Conservation (phyloP, 2,329 filamentous ascomycete species). For the Clarireedia homoeocarpa region DNA sequence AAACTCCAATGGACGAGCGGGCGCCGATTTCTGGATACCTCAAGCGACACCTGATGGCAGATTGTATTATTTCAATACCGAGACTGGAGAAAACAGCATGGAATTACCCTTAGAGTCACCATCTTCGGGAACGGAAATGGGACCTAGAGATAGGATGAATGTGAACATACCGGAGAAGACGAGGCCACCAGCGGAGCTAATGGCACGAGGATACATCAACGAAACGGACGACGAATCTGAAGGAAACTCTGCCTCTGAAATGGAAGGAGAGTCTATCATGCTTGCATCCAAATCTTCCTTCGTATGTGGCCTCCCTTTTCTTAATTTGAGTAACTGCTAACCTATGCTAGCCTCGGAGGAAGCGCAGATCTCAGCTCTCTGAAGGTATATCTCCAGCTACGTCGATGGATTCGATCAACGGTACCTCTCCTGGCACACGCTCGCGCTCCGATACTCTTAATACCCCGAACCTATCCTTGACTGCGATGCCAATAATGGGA, state of each 20-base stretch:
- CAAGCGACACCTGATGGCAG: conserved; percentile 91
- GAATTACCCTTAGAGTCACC: conserved; percentile 92
- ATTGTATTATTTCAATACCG: conserved; percentile 96
- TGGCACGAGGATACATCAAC: conserved; percentile 72
- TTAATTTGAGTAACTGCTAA: conserved; percentile 18
- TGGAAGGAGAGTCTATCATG: conserved; percentile 70
- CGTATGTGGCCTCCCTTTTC: conserved; percentile 40
- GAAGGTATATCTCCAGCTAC: conserved; percentile 76
- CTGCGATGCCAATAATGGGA: conserved; percentile 23
- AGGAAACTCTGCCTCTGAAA: conserved; percentile 72
- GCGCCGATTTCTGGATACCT: conserved; percentile 96
- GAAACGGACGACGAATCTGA: conserved; percentile 90
- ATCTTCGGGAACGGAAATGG: conserved; percentile 68
- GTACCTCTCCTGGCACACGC: conserved; percentile 50
- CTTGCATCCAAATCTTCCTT: conserved; percentile 60
- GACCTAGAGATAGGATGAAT: conserved; percentile 82
- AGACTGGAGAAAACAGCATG: conserved; percentile 91
- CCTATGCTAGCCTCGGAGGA: conserved; percentile 44
- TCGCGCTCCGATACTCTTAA: conserved; percentile 48
- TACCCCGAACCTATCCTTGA: conserved; percentile 44
- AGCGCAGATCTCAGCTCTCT: conserved; percentile 49
- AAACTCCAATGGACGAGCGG: conserved; percentile 60
- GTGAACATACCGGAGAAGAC: conserved; percentile 85
- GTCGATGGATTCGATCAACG: conserved; percentile 86
- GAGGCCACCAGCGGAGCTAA: conserved; percentile 80